A percentile compares a stretch with the other conserved stretches of the same genome.
Conservation (phyloP, 1,284 basidiomycete species). For the Exobasidium rhododendri region DNA sequence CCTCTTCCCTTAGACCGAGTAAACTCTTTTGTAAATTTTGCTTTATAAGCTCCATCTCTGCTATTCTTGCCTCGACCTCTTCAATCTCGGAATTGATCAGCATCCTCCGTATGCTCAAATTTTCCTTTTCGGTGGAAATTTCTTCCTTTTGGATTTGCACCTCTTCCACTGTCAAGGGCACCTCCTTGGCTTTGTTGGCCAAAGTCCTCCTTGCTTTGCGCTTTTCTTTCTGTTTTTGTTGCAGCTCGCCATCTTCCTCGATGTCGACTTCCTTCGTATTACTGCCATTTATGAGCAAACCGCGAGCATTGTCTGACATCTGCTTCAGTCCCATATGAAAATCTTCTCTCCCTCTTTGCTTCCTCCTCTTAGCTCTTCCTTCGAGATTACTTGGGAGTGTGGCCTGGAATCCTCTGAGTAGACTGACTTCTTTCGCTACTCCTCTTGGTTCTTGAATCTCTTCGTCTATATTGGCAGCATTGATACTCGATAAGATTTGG, state of each 20-base stretch:
- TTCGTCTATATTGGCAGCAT: conserved; percentile 14
- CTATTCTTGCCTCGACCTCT: conserved; percentile 83
- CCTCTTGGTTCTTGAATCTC: conserved; percentile 23
- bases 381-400: conserved; percentile 46
- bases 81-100: conserved; percentile 73
- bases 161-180: conserved; percentile 29
- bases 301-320: conserved; percentile 45
- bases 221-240: conserved; percentile 13
- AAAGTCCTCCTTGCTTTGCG: conserved; percentile 29
- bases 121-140: conserved; percentile 43
- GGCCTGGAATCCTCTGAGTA: conserved; percentile 52
- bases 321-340: conserved; percentile 41
- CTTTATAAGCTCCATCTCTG: conserved; percentile 76
- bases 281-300: conserved; percentile 25
- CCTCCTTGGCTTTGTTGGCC: conserved; percentile 18
- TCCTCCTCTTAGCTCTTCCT: conserved; percentile 32
- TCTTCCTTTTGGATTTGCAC: conserved; percentile 47
- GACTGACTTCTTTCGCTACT: conserved; percentile 35
- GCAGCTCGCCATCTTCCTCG: not conserved
- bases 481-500: conserved; percentile 42
- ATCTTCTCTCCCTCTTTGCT: conserved; percentile 35
- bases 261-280: not conserved
- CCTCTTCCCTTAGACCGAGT: conserved; percentile 85
- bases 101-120: conserved; percentile 28
- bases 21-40: conserved; percentile 77